Conservation (phyloP, 31 red algal genomes). For the Bonnemaisonia californica region DNA sequence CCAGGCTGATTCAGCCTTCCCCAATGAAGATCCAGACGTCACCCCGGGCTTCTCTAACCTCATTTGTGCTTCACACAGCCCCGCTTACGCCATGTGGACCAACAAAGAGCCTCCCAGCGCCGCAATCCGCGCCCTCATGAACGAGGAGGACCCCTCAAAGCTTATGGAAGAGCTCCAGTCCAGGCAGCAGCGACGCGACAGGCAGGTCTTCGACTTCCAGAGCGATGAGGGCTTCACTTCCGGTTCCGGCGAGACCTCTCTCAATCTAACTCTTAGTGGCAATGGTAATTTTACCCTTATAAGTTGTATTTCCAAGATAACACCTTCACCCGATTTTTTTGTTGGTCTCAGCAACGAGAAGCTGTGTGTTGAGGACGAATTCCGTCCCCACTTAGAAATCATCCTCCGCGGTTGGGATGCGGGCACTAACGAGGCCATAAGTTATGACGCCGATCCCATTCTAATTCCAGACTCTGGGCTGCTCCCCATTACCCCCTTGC, state of each 20-base stretch:
- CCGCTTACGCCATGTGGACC: not conserved
- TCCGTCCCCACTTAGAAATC: not conserved
- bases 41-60: not conserved
- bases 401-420: slow-evolving; percentile 1
- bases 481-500: not conserved
- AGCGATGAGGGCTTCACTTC: not conserved
- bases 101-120: not conserved
- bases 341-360: not conserved
- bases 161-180: not conserved
- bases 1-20: not conserved
- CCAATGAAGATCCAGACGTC: not conserved
- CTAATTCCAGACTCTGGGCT: not conserved
- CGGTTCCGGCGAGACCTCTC: not conserved
- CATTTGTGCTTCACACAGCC: not conserved
- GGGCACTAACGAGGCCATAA: not conserved
- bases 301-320: slow-evolving; percentile 4
- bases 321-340: slow-evolving; percentile 1
- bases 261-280: not conserved
- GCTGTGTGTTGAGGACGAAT: not conserved
- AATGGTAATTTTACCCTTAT: not conserved
- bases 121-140: not conserved
- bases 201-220: not conserved
- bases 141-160: not conserved
- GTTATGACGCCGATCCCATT: not conserved
- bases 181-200: not conserved